A percentile compares a stretch with the other conserved stretches of the same genome.
phyloP scores from a whole-genome alignment of 441 rosid genomes.

The Populus hybrid region DNA sequence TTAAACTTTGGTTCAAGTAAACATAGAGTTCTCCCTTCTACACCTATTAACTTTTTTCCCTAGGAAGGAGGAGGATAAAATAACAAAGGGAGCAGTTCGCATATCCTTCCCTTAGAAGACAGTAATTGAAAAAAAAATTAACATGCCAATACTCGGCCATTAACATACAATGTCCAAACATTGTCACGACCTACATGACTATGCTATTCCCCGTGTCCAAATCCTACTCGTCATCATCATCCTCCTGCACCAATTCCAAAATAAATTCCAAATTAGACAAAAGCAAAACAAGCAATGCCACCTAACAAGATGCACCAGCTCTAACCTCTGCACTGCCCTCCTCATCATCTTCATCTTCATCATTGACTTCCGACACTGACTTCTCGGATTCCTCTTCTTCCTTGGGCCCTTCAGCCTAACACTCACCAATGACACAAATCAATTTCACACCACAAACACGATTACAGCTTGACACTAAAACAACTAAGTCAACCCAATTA shows the following conservation, averaged over 20 bases:
- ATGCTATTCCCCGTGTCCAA: constrained; percentile 24
- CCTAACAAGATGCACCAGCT: background rate
- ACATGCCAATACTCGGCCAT: constrained; percentile 33
- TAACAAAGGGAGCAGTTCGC: constrained; percentile 18
- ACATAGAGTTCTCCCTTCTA: constrained; percentile 41
- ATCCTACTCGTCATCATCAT: constrained; percentile 71
- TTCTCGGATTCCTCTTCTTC: constrained; percentile 90
- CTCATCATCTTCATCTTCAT: constrained; percentile 56
- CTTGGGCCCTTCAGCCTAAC: constrained; percentile 76
- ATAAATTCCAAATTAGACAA: background rate
- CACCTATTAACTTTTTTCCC: constrained; percentile 32
- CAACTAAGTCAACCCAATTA: background rate
- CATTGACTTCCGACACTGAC: constrained; percentile 72
- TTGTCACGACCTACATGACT: constrained; percentile 47
- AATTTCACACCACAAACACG: background rate
- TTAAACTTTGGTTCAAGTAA: constrained; percentile 33
- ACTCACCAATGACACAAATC: background rate
- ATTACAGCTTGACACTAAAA: background rate
- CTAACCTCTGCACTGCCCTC: constrained; percentile 69
- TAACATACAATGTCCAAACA: constrained; percentile 33
- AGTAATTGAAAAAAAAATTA: constrained; percentile 24
- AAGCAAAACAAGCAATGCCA: no score
- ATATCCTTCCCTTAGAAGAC: constrained; percentile 22
- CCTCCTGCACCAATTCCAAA: constrained; percentile 44
- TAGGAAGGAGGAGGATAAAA: constrained; percentile 15